A percentile compares a stretch with the other conserved stretches of the same genome.
These are phyloP conservation scores for Ilex aquifolium DNA, from an alignment of 257 asterid species.

Conservation along the genomic window DNA sequence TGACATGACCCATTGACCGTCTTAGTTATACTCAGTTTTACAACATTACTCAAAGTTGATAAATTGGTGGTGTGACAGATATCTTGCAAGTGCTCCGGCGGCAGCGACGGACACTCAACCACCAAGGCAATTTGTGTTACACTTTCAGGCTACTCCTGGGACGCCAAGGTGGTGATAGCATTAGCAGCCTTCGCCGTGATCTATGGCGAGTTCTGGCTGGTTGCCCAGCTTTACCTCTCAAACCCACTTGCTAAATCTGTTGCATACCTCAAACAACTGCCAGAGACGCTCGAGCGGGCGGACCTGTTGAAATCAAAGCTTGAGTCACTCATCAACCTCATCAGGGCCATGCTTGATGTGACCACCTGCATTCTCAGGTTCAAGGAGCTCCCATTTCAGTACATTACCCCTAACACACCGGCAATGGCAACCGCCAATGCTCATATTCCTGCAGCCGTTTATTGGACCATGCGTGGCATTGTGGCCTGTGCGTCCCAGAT, in stretches of 20 bases:
- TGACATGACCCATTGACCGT: background rate
- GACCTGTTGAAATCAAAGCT: constrained; percentile 24
- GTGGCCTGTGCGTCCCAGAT: constrained; percentile 2
- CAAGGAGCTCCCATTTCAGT: constrained; percentile 26
- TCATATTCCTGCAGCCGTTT: constrained; percentile 21
- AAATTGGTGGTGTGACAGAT: constrained; percentile 13
- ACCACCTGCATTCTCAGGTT: constrained; percentile 25
- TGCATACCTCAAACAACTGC: constrained; percentile 31
- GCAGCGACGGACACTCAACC: constrained; percentile 29
- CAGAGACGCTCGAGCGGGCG: constrained; percentile 23
- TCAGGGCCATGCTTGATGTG: constrained; percentile 3
- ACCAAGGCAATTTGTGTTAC: constrained; percentile 24
- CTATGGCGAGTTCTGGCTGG: constrained; percentile 37
- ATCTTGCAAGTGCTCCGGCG: constrained; percentile 23
- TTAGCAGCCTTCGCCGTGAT: constrained; percentile 34
- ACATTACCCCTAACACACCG: constrained; percentile 16
- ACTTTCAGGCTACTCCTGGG: constrained; percentile 38
- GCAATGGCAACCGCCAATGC: constrained; percentile 20
- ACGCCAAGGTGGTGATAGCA: constrained; percentile 29
- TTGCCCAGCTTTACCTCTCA: constrained; percentile 25
- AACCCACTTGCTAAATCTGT: constrained; percentile 34
- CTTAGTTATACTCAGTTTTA: background rate
- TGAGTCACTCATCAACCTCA: constrained; percentile 9
- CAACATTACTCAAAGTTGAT: no score
- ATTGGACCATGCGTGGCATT: background rate